Conservation (phyloP, 2,329 filamentous ascomycete genomes). For the Fusarium nygamai region DNA sequence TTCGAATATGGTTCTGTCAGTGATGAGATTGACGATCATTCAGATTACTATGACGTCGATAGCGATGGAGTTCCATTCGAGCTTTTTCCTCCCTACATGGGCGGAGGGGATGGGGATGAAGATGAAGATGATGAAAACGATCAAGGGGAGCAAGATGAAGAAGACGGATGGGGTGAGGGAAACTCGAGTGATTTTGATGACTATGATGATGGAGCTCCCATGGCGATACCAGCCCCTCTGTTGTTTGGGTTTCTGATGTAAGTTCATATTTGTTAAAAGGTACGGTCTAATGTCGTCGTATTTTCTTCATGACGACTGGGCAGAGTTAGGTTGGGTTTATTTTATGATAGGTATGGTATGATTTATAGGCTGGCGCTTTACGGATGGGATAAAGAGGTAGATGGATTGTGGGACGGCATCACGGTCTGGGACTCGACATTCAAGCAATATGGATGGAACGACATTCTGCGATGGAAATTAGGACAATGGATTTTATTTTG, state of each 20-base stretch:
- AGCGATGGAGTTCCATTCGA: conserved; percentile 15
- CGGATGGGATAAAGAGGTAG: conserved; percentile 15
- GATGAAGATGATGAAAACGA: conserved; percentile 16
- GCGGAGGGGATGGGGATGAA: conserved; percentile 17
- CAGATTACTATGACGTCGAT: conserved; percentile 21
- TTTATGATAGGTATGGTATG: conserved; percentile 1
- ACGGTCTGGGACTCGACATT: conserved; percentile 11
- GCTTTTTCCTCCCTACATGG: conserved; percentile 12
- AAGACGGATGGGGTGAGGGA: conserved; percentile 11
- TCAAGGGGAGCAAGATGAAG: conserved; percentile 12
- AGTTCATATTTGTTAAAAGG: conserved; percentile 1
- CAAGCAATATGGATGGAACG: conserved; percentile 1
- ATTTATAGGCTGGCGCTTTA: conserved; percentile 25
- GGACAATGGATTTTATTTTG: background rate
- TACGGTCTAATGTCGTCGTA: background rate
- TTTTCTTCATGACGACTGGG: background rate
- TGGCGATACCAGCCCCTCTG: conserved; percentile 31
- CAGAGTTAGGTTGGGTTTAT: background rate
- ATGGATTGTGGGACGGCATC: conserved; percentile 10
- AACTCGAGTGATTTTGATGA: conserved; percentile 33
- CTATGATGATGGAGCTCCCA: conserved; percentile 32
- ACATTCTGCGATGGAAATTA: background rate
- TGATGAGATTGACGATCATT: conserved; percentile 30
- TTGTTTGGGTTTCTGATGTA: conserved; percentile 39
- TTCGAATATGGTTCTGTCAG: conserved; percentile 24